Percentiles rank a stretch among this genome's conserved stretches.
Evolutionary conservation across 1,139 yeast genomes (phyloP).

Genomic region (Yamadazyma triangularis): DNA sequence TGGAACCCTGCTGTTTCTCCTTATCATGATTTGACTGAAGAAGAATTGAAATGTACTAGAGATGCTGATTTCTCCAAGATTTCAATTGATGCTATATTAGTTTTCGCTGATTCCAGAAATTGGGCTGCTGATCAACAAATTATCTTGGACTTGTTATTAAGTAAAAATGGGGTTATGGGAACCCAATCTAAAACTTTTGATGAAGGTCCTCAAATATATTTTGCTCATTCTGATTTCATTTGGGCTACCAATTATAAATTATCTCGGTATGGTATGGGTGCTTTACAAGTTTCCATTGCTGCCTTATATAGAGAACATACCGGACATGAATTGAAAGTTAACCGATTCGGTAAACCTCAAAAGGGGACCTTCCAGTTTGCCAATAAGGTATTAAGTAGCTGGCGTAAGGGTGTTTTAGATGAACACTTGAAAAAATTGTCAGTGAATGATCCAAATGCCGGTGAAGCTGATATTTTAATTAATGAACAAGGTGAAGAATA

Average conservation of each 20-base stretch:
- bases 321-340: constrained; percentile 70
- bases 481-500: constrained; percentile 48
- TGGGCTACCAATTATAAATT: constrained; percentile 85
- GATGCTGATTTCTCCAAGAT: constrained; percentile 64
- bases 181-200: constrained; percentile 63
- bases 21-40: constrained; percentile 69
- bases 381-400: constrained; percentile 63
- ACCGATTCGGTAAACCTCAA: constrained; percentile 82
- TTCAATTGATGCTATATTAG: constrained; percentile 66
- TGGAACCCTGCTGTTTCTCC: constrained; percentile 88
- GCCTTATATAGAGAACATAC: constrained; percentile 79
- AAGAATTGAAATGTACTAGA: constrained; percentile 52
- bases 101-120: constrained; percentile 79
- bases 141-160: constrained; percentile 68
- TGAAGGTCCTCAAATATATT: constrained; percentile 78
- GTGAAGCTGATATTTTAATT: constrained; percentile 44
- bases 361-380: constrained; percentile 79
- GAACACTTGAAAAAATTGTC: constrained; percentile 60
- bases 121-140: constrained; percentile 93
- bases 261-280: constrained; percentile 87
- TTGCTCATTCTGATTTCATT: constrained; percentile 84
- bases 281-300: constrained; percentile 78
- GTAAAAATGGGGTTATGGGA: constrained; percentile 79
- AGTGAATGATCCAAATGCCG: constrained; percentile 42
- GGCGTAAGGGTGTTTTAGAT: constrained; percentile 77